These are phyloP conservation scores for Colletotrichum endophyticum DNA, from an alignment of 2,329 filamentous ascomycete genomes.

Conservation along the genomic window DNA sequence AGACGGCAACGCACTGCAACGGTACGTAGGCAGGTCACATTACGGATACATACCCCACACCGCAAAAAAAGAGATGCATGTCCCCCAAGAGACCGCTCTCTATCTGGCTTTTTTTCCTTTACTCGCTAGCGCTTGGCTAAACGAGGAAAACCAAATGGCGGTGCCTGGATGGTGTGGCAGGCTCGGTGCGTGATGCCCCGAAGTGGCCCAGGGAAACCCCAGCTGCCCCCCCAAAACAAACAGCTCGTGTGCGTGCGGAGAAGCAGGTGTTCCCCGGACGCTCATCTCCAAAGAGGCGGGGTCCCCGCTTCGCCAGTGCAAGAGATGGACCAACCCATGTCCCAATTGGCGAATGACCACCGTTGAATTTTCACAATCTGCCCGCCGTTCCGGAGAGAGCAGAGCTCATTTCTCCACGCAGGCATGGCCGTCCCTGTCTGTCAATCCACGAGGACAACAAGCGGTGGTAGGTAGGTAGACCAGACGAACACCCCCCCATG, in stretches of 20 bases:
- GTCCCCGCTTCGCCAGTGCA: neutral
- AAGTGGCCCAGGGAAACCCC: neutral
- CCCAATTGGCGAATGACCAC: neutral
- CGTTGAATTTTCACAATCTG: neutral
- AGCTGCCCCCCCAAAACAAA: neutral
- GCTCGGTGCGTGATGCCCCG: neutral
- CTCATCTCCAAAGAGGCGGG: neutral
- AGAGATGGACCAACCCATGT: neutral
- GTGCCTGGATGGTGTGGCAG: neutral
- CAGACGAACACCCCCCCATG: neutral
- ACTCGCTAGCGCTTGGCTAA: neutral
- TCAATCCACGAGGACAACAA: neutral
- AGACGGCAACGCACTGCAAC: neutral
- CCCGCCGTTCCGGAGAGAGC: neutral
- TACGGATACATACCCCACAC: neutral
- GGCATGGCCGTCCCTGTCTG: neutral
- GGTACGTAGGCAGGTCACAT: neutral
- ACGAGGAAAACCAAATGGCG: neutral
- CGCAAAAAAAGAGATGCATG: neutral
- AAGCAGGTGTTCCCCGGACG: neutral
- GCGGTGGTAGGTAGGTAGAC: neutral
- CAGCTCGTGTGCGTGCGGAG: neutral
- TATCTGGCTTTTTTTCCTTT: neutral
- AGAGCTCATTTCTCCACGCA: constrained; percentile 3
- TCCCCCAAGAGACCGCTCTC: neutral